Conservation (phyloP, 352 stramenopile species). For the Thalassiosira exigua region DNA sequence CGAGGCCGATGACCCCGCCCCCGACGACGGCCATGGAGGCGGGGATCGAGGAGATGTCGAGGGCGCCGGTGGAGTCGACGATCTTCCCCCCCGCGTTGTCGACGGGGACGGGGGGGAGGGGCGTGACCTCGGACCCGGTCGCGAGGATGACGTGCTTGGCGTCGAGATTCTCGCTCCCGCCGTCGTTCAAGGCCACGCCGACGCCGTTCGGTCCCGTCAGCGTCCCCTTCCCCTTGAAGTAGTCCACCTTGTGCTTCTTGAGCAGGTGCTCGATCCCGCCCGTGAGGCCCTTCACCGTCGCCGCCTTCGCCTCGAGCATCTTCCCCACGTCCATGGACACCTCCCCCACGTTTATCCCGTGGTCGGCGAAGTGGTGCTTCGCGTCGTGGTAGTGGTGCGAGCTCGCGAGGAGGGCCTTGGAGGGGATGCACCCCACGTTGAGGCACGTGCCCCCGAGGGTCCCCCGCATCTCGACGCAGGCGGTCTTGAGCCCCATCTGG, state of each 20-base stretch:
- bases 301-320: slow-evolving; percentile 84
- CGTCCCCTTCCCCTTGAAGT: slow-evolving; percentile 83
- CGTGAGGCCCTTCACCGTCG: slow-evolving; percentile 87
- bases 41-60: slow-evolving; percentile 86
- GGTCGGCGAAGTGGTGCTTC: slow-evolving; percentile 80
- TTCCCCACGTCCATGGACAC: slow-evolving; percentile 84
- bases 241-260: slow-evolving; percentile 82
- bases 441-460: slow-evolving; percentile 89
- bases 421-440: slow-evolving; percentile 88
- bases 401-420: slow-evolving; percentile 87
- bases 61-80: slow-evolving; percentile 88
- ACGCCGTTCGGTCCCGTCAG: slow-evolving; percentile 82
- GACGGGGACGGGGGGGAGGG: slow-evolving; percentile 86
- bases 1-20: slow-evolving; percentile 90
- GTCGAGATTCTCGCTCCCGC: slow-evolving; percentile 83
- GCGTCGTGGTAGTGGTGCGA: slow-evolving; percentile 86
- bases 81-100: slow-evolving; percentile 90
- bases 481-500: slow-evolving; percentile 81
- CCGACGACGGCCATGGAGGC: slow-evolving; percentile 90
- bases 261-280: slow-evolving; percentile 86
- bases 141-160: slow-evolving; percentile 89
- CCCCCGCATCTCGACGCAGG: slow-evolving; percentile 82
- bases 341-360: slow-evolving; percentile 86
- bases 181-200: slow-evolving; percentile 84
- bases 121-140: slow-evolving; percentile 87